Evolutionary conservation across 176 grass and related monocot genomes (phyloP).

Genomic region (Oryza meyeriana): DNA sequence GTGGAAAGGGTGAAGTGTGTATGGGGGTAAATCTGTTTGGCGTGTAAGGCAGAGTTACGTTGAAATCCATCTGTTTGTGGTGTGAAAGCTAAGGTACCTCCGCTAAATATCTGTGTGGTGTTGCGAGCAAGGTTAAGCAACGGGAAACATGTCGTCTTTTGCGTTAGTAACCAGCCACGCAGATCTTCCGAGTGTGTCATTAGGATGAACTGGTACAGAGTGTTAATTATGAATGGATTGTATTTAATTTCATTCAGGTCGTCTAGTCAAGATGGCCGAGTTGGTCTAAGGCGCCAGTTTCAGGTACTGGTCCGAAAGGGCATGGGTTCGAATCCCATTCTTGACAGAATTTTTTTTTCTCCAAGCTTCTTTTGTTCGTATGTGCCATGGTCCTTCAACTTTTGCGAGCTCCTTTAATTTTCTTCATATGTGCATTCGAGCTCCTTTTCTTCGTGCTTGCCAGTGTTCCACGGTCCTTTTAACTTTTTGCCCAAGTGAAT

Average conservation of each 20-base stretch:
- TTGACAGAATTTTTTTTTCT: slow-evolving; percentile 33
- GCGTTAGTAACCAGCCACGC: too few species aligned
- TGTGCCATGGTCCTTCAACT: neutral
- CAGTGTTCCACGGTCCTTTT: neutral
- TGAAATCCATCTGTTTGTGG: slow-evolving; percentile 36
- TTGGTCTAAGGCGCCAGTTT: slow-evolving; percentile 98
- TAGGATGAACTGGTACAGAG: too few species aligned
- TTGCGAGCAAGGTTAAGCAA: neutral
- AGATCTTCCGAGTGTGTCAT: too few species aligned
- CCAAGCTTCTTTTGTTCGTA: too few species aligned
- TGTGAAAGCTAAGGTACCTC: neutral
- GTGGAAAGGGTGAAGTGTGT: neutral
- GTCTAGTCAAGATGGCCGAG: slow-evolving; percentile 95
- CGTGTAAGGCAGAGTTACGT: neutral
- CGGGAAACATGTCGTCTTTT: neutral
- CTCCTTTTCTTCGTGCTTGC: too few species aligned
- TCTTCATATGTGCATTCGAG: too few species aligned
- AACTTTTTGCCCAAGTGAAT: neutral
- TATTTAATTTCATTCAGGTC: too few species aligned
- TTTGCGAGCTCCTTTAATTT: too few species aligned
- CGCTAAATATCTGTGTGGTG: too few species aligned
- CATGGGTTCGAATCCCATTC: slow-evolving; percentile 99
- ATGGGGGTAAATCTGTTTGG: neutral
- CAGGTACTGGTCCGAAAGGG: slow-evolving; percentile 93
- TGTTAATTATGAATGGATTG: too few species aligned